phyloP scores from a whole-genome alignment of 139 green algal species.

The Dunaliella primolecta region DNA sequence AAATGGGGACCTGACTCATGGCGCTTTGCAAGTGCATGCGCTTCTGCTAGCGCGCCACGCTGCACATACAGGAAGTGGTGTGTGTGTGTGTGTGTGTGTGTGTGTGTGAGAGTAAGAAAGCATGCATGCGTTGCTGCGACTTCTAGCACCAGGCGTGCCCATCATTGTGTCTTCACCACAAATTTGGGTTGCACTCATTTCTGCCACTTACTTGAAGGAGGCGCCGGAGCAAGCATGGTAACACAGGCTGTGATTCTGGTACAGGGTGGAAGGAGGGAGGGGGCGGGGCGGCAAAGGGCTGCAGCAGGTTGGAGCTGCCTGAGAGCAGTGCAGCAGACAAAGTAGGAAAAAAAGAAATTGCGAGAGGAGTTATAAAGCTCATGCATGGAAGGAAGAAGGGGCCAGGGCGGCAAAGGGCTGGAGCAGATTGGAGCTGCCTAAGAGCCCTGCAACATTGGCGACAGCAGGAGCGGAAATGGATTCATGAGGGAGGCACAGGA shows the following conservation, averaged over 20 bases:
- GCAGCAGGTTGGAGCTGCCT: not conserved
- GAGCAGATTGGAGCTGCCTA: not conserved
- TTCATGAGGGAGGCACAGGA: too few relatives aligned
- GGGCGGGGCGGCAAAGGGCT: not conserved
- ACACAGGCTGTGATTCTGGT: constrained; percentile 85
- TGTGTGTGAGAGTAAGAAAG: too few relatives aligned
- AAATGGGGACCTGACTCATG: constrained; percentile 76
- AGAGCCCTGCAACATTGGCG: constrained; percentile 15
- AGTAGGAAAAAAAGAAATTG: not conserved
- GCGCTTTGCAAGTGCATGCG: constrained; percentile 55
- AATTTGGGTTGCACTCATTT: too few relatives aligned
- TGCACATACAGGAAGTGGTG: too few relatives aligned
- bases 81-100: too few relatives aligned
- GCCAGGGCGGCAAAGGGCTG: not conserved
- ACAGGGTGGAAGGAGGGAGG: constrained; percentile 76
- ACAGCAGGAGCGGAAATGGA: too few relatives aligned
- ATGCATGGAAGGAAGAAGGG: constrained; percentile 77
- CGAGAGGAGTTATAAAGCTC: too few relatives aligned
- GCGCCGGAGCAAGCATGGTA: constrained; percentile 82
- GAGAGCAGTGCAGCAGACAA: constrained; percentile 10
- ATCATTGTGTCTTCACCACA: too few relatives aligned
- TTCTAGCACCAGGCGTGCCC: too few relatives aligned
- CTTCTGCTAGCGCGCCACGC: constrained; percentile 55
- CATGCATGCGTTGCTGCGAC: too few relatives aligned
- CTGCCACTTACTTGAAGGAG: constrained; percentile 49